Evolutionary conservation across 352 stramenopile species (phyloP).

Genomic region (Phytophthora meadii): DNA sequence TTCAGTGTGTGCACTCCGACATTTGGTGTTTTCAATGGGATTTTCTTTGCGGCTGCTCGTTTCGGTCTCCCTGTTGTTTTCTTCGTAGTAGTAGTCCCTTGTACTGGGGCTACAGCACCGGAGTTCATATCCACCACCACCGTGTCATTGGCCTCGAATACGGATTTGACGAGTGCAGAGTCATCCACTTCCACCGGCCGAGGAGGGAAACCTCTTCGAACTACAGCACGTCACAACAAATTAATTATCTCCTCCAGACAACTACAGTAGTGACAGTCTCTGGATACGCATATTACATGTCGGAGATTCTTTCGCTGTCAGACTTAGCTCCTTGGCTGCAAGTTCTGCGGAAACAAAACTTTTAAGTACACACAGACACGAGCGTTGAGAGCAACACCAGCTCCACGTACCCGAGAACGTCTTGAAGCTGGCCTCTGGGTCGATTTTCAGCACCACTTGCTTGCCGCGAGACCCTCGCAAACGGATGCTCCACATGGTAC

Average conservation of each 20-base stretch:
- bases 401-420: constrained; percentile 59
- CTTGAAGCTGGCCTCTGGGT: constrained; percentile 43
- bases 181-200: constrained; percentile 42
- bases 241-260: background rate
- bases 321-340: constrained; percentile 45
- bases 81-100: constrained; percentile 13
- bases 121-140: constrained; percentile 56
- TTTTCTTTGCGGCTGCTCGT: constrained; percentile 35
- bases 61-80: constrained; percentile 16
- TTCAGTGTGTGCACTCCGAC: constrained; percentile 66
- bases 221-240: constrained; percentile 32
- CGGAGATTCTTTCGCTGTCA: constrained; percentile 52
- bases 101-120: constrained; percentile 6
- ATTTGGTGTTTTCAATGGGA: constrained; percentile 13
- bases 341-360: constrained; percentile 39
- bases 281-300: constrained; percentile 59
- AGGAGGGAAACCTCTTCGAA: constrained; percentile 76
- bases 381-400: background rate
- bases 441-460: constrained; percentile 57
- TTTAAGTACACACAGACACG: constrained; percentile 6
- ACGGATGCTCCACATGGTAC: constrained; percentile 69
- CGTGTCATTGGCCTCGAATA: constrained; percentile 74
- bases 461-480: constrained; percentile 68
- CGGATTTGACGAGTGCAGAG: constrained; percentile 49
- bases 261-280: background rate